These are phyloP conservation scores for Cryptosporidium parvum DNA, from an alignment of 169 alveolate species.

Conservation along the genomic window DNA sequence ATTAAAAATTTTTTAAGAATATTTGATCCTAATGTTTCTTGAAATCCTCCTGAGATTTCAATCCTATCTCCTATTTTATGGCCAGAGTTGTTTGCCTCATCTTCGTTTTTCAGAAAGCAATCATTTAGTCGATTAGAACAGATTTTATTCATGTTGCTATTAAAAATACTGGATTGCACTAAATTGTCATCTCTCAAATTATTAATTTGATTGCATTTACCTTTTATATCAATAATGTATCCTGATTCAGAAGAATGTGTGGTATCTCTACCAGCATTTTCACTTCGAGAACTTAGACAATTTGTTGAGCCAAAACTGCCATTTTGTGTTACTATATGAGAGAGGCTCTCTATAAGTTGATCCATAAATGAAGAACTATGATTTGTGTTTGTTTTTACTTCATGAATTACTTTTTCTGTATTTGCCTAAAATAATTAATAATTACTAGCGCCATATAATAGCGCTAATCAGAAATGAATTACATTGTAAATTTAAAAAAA, in stretches of 20 bases:
- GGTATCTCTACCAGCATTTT: not conserved
- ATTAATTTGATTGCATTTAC: not conserved
- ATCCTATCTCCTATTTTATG: not conserved
- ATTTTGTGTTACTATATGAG: conserved; percentile 37
- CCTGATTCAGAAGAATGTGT: conserved; percentile 10
- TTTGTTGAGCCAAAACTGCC: not conserved
- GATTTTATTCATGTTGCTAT: not conserved
- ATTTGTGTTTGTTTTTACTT: not conserved
- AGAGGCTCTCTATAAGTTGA: conserved; percentile 53
- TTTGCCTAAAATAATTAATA: not conserved
- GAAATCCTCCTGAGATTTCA: not conserved
- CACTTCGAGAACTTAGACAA: not conserved
- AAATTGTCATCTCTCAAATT: not conserved
- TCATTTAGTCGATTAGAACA: not conserved
- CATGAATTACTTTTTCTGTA: conserved; percentile 14
- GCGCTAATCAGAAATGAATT: not conserved
- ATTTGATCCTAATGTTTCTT: conserved; percentile 1
- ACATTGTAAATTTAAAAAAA: not conserved
- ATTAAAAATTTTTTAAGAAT: not conserved
- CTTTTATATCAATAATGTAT: not conserved
- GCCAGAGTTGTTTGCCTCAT: not conserved
- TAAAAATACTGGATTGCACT: not conserved
- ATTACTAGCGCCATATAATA: conserved; percentile 8
- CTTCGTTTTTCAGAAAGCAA: not conserved
- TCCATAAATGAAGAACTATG: conserved; percentile 47